Percentiles rank a stretch among this genome's conserved stretches.
phyloP scores from a whole-genome alignment of 1,139 yeast species.

The Maudiozyma humilis region DNA sequence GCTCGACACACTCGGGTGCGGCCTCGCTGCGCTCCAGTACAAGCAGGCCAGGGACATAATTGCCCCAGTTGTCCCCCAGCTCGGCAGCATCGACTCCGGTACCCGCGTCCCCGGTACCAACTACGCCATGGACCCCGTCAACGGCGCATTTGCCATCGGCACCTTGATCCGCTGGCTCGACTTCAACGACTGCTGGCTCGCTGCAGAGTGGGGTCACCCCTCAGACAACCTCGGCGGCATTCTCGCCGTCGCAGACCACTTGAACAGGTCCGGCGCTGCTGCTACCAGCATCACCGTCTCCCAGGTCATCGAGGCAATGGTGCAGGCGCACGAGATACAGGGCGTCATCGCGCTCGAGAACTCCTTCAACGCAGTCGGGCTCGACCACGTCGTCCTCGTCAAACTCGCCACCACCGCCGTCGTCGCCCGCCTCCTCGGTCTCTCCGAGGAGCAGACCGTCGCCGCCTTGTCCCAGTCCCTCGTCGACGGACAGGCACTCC shows the following conservation, averaged over 20 bases:
- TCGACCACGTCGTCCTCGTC: conserved; percentile 51
- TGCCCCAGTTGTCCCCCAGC: conserved; percentile 49
- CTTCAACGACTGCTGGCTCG: conserved; percentile 55
- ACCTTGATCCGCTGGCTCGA: conserved; percentile 53
- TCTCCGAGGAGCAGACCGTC: conserved; percentile 42
- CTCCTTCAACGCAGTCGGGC: conserved; percentile 51
- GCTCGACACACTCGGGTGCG: conserved; percentile 51
- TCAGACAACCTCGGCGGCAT: conserved; percentile 54
- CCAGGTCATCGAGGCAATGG: conserved; percentile 47
- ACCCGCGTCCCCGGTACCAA: conserved; percentile 46
- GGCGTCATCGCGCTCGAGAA: conserved; percentile 51
- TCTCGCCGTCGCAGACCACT: conserved; percentile 49
- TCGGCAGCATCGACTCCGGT: conserved; percentile 41
- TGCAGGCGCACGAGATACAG: conserved; percentile 56
- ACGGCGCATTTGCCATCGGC: conserved; percentile 52
- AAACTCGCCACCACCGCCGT: conserved; percentile 58
- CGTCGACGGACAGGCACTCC: conserved; percentile 49
- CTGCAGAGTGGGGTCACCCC: conserved; percentile 63
- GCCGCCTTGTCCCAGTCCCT: conserved; percentile 53
- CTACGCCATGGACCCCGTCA: conserved; percentile 45
- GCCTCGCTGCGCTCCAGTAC: conserved; percentile 50
- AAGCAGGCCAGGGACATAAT: conserved; percentile 41
- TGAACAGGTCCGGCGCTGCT: conserved; percentile 34
- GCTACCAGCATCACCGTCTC: conserved; percentile 37
- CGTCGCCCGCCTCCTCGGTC: conserved; percentile 45